These are phyloP conservation scores for Logfia minima DNA, from an alignment of 129 eudicot genomes.

Conservation along the genomic window DNA sequence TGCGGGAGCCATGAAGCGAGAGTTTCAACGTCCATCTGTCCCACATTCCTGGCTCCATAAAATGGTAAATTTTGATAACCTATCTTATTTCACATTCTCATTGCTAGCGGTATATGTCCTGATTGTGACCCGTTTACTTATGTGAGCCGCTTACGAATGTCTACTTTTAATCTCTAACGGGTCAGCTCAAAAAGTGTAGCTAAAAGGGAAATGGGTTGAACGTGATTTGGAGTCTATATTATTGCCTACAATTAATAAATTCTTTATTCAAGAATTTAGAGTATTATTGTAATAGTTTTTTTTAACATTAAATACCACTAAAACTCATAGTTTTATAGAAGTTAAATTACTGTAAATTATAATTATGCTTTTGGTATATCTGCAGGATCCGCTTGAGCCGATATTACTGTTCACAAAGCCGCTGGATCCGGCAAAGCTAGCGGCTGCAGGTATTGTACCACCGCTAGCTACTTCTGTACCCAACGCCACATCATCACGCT, in stretches of 20 bases:
- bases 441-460: slow-evolving; percentile 77
- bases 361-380: neutral
- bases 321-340: neutral
- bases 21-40: slow-evolving; percentile 49
- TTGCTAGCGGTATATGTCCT: neutral
- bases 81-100: slow-evolving; percentile 14
- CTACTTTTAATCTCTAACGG: neutral
- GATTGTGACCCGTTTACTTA: neutral
- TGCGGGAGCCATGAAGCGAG: slow-evolving; percentile 47
- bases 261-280: no score
- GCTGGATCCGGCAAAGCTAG: slow-evolving; percentile 62
- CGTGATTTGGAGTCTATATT: neutral
- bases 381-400: slow-evolving; percentile 90
- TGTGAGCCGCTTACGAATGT: neutral
- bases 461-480: slow-evolving; percentile 49
- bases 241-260: neutral
- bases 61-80: slow-evolving; percentile 44
- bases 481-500: slow-evolving; percentile 33
- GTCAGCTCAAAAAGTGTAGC: neutral
- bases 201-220: neutral
- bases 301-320: no score
- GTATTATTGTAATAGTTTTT: no score
- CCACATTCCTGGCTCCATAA: slow-evolving; percentile 73
- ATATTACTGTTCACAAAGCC: slow-evolving; percentile 82
- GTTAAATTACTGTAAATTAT: neutral